Conservation (phyloP, 257 asterid genomes). For the Avicennia marina region DNA sequence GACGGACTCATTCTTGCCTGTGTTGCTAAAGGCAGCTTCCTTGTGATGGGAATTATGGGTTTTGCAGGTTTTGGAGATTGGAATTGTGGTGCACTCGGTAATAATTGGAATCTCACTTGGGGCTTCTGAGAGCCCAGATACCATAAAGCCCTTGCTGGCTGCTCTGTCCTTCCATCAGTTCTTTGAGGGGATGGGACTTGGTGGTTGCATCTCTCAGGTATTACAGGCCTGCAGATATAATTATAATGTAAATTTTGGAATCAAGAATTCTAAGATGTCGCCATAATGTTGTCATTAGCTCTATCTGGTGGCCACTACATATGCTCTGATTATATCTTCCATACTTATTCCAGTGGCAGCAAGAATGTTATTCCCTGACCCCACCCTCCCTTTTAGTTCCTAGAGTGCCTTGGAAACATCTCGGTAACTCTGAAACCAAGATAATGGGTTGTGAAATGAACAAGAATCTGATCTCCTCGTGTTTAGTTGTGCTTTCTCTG, state of each 20-base stretch:
- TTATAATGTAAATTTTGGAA: constrained; percentile 2
- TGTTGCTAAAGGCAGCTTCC: too few relatives aligned
- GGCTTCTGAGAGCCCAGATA: constrained; percentile 37
- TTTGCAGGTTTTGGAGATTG: constrained; percentile 54
- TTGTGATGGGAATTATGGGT: too few relatives aligned
- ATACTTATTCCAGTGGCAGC: too few relatives aligned
- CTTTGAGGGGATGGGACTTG: constrained; percentile 71
- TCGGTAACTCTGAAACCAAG: too few relatives aligned
- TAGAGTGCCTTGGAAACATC: too few relatives aligned
- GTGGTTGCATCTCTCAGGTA: constrained; percentile 69
- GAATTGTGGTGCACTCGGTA: constrained; percentile 61
- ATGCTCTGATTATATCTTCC: too few relatives aligned
- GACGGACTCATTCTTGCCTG: neutral
- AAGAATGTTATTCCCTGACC: too few relatives aligned
- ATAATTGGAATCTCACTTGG: constrained; percentile 59
- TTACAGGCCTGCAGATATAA: constrained; percentile 2
- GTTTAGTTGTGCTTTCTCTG: neutral
- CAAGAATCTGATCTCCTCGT: too few relatives aligned
- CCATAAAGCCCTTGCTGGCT: constrained; percentile 48
- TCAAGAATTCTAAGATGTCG: constrained; percentile 20
- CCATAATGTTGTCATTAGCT: constrained; percentile 26
- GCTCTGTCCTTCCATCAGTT: constrained; percentile 66
- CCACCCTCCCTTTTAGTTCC: too few relatives aligned
- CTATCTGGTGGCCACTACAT: too few relatives aligned
- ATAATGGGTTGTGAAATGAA: too few relatives aligned